Evolutionary conservation across 2,329 filamentous ascomycete species (phyloP), one percentile per base, ranked within the genome.

Genomic region (Diaporthe citriasiana): DNA sequence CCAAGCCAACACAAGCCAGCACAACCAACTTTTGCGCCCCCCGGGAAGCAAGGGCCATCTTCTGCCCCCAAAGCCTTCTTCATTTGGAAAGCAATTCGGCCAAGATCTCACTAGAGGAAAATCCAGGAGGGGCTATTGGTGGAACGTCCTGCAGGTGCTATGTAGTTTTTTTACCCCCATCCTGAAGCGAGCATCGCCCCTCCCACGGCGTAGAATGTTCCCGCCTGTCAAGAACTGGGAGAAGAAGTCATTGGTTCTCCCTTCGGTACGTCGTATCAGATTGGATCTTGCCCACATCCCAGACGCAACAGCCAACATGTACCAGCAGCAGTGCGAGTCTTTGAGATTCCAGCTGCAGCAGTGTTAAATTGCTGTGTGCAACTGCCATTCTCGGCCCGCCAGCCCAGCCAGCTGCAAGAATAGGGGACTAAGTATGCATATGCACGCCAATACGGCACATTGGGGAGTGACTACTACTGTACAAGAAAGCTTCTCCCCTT

Each of bases 391-490:
- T 47, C 40, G 27, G 8, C 22, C 33, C 27, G 8, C 33, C 30
- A 53, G 33, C 9, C 22, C 33, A 40, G 8, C 33, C 30, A 53
- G 33, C 33, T 9, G 33, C n/a, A 27, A 4, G n/a, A 33, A 33
- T 3, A 33, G n/a, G n/a, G 15, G 15, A 27, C 63, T 66, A 66
- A 25, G 38, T n/a, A 66, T 66, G 63, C 60, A 66, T 19, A 51
- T 66, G 63, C 63, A 68, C 17, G 63, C 47, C 63, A 68, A 68
- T 40, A 1, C 45, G 63, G 63, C 63, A 68, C n/a, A n/a, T n/a
- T 50, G 15, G 7, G 8, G 15, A 30, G 33, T 68, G 47, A 33
- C 13, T 68, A 12, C 47, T 68, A 53, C 63, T 25, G 13, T 25
- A 33, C 63, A 68, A 53, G 47, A 68, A 68, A 68, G 47, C 63